These are phyloP conservation scores for Aegilops longissima DNA, from an alignment of 176 grass and related monocot genomes.

Conservation along the genomic window DNA sequence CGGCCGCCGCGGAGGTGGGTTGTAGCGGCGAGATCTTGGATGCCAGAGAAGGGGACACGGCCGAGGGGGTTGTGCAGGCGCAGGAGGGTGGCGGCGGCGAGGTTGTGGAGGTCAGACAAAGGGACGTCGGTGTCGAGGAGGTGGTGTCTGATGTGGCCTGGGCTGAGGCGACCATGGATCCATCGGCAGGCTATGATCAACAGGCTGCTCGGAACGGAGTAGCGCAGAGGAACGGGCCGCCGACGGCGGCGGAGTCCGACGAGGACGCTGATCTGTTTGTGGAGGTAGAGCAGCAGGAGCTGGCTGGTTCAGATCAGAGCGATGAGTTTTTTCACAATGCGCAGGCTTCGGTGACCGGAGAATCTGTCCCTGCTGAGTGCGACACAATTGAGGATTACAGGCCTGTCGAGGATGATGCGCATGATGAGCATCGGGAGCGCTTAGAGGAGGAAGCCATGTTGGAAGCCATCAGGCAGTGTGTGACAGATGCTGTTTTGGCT, in stretches of 20 bases:
- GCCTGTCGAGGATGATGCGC: background rate
- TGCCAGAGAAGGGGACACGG: background rate
- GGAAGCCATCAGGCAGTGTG: slow-evolving; percentile 24
- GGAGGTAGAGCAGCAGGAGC: slow-evolving; percentile 14
- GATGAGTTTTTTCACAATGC: background rate
- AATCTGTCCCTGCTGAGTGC: background rate
- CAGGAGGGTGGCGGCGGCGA: slow-evolving; percentile 10
- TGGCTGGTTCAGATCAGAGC: slow-evolving; percentile 2
- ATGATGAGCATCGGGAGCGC: background rate
- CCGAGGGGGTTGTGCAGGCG: background rate
- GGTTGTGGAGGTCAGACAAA: background rate
- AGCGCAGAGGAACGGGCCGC: background rate
- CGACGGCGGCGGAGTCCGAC: background rate
- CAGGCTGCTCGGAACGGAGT: background rate
- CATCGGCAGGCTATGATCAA: background rate
- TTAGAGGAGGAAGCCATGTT: slow-evolving; percentile 29
- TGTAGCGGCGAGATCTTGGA: background rate
- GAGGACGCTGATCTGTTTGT: slow-evolving; percentile 4
- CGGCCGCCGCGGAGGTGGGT: slow-evolving; percentile 9
- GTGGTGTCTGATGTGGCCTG: background rate
- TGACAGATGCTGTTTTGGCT: slow-evolving; percentile 34
- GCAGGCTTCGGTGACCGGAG: background rate
- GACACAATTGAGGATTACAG: background rate
- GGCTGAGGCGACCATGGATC: background rate
- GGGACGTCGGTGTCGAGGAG: background rate